Conservation (phyloP, 441 rosid genomes). For the Breynia disticha region DNA sequence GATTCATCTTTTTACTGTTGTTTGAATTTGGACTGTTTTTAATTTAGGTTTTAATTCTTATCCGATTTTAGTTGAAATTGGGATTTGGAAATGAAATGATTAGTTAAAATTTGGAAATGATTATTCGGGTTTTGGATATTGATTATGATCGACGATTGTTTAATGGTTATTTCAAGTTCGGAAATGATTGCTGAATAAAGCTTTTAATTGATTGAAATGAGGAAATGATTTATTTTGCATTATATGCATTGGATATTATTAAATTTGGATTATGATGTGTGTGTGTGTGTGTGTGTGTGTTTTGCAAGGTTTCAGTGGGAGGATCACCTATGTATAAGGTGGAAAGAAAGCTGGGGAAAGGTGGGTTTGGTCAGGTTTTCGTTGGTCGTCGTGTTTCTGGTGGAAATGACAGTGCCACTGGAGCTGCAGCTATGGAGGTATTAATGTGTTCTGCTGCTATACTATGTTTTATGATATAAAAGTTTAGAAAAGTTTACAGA, state of each 20-base stretch:
- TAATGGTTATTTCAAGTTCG: no score
- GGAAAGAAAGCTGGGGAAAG: constrained; percentile 90
- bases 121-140: no score
- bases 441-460: constrained; percentile 1
- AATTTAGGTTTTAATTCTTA: neutral
- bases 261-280: neutral
- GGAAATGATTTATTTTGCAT: no score
- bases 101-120: no score
- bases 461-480: neutral
- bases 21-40: neutral
- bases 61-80: no score
- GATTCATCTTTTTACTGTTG: neutral
- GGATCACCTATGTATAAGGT: constrained; percentile 84
- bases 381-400: constrained; percentile 86
- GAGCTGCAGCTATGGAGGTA: constrained; percentile 79
- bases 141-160: no score
- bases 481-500: neutral
- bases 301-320: constrained; percentile 82
- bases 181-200: no score
- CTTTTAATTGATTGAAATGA: no score
- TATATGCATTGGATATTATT: no score
- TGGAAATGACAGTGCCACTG: constrained; percentile 62
- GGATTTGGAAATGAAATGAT: no score
- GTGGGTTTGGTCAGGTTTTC: constrained; percentile 98
- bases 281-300: constrained; percentile 3